Evolutionary conservation across 768 basidiomycete species (phyloP), one percentile per base, ranked within the genome.

Genomic region (Boletus sp.): DNA sequence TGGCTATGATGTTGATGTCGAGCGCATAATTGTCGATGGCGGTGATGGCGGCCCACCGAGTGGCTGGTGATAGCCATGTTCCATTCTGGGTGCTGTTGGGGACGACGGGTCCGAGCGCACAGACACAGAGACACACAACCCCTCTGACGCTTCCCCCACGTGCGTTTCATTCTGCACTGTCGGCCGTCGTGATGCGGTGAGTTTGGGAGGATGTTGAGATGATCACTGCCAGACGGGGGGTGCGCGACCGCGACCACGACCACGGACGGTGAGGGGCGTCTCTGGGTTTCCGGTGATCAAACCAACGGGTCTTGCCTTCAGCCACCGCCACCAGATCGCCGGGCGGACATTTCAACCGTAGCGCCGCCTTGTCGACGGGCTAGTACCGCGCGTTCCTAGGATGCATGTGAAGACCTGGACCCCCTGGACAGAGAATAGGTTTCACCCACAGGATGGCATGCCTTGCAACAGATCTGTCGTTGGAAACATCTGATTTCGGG

Each of bases 91-190:
- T 23, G 19, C 5, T 19, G 39, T 40, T 21, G 4, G 48, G 34
- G 45, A 35, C 32, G 39, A 25, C 59, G 62, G 63, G 30, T n/a
- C 62, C 53, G 62, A 60, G 17, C 7, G n/a, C n/a, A 15, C 27
- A 46, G 37, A 37, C 38, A 30, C 33, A 25, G 23, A 13, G 13
- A 21, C 8, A 40, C 55, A 23, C 21, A 10, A 9, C 19, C 15
- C 1, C 21, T 21, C 33, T 47, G 15, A 3, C 29, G 38, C 19
- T 32, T 27, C 6, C 32, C 38, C 47, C 51, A 59, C 51, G 43
- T 46, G 57, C 34, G n/a, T 59, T 57, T 57, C 57, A 57, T 51
- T 50, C 43, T 50, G 19, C 41, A 15, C 17, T 46, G 44, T 21
- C 33, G 15, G 42, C 3, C 37, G 7, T 29, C 38, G 8, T 51